Evolutionary conservation across 495 filamentous ascomycete genomes (phyloP), one percentile per base, ranked within the genome.

Genomic region (Haplographium delicatum): DNA sequence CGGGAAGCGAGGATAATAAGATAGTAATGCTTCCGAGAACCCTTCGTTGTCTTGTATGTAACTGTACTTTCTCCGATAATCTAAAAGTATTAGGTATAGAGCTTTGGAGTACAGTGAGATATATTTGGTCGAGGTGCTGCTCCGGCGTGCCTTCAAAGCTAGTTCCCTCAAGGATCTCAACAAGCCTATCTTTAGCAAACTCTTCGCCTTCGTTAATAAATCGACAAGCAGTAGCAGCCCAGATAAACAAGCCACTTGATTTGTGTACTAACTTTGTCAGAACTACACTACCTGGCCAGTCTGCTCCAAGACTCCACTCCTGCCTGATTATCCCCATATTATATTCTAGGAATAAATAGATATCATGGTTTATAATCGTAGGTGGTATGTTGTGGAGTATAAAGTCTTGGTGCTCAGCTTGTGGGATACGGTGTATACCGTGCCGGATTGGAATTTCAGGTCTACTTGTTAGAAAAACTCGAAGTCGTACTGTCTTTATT

Each of bases 1-100:
- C 23, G n/a, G 66, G 57, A 22, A 71, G 61, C 19, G 67, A 60
- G 30, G 54, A 28, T 27, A 58, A 60, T 27, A 64, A 54, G 53
- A 66, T 45, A 10, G 66, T 49, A 26, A 65, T 62, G 11, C 54
- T 27, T 26, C 62, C 66, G 38, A 68, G 49, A 48, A 65, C 50
- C 25, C 51, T 16, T 50, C 49, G 27, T 16, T 16, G 30, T 34
- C 33, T 41, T n/a, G 11, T n/a, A 15, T 16, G 23, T 18, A 50
- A 9, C 13, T 27, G 6, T 23, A 18, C 19, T 50, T 41, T 50
- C 25, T 50, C 47, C 11, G 11, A 10, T 27, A 10, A 7, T 4
- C 22, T 37, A 16, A 16, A 48, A 22, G 11, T 22, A 19, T 10
- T 5, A 5, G 9, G 44, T 8, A 50, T 50, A 3, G 48, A 43